Conservation (phyloP, 441 rosid genomes). For the Adansonia grandidieri region DNA sequence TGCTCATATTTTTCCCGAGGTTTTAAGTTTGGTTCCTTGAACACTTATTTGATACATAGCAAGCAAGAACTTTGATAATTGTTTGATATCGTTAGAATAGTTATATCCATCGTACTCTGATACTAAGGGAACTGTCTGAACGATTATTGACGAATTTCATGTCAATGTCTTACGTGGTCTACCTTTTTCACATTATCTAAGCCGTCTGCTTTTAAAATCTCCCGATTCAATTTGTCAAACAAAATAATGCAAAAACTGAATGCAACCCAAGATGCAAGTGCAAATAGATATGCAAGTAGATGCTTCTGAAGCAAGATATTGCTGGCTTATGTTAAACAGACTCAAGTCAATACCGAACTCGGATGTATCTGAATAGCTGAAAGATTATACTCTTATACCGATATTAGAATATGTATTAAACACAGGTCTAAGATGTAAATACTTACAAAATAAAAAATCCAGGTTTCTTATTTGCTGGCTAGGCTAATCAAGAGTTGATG, state of each 20-base stretch:
- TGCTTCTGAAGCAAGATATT: background rate
- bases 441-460: no score
- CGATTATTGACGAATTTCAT: background rate
- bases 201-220: background rate
- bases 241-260: background rate
- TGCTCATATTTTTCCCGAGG: background rate
- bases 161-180: background rate
- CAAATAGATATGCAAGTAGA: background rate
- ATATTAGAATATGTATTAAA: no score
- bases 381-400: no score
- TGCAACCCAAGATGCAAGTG: background rate
- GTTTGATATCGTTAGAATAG: background rate
- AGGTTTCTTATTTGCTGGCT: background rate
- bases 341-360: no score
- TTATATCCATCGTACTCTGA: background rate
- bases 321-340: no score
- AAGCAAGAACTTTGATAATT: background rate
- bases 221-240: background rate
- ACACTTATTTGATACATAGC: background rate
- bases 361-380: no score
- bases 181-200: background rate
- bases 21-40: conserved; percentile 11
- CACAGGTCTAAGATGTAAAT: no score
- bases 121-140: background rate
- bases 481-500: background rate